Base-by-base conservation (phyloP, 2,329 filamentous ascomycete species). In the Scolecobasidium constrictum region DNA sequence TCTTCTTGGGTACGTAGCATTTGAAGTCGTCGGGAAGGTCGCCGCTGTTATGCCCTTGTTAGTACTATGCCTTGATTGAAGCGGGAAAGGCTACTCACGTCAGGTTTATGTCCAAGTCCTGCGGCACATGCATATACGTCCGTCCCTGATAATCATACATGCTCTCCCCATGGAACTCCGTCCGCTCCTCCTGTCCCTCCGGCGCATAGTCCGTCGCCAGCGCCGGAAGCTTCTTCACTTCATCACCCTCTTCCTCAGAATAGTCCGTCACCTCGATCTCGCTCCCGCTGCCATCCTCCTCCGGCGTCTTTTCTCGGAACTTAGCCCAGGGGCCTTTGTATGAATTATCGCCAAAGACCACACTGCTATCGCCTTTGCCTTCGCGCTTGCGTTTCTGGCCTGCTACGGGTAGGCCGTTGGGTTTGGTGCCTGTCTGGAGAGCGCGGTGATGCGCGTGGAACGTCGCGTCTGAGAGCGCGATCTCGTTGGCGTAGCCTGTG, bases 71-170 rank as follows among this genome's bases (percentile, higher is more conserved):
- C n/a, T n/a, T n/a, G n/a, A n/a, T n/a, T n/a, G n/a, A n/a, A n/a
- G n/a, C n/a, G n/a, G n/a, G n/a, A n/a, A n/a, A 3, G 35, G 12
- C 36, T 47, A 52, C 52, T 39, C 53, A 57, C 54, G 54, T 45
- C 42, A 47, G 28, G 58, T 94, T 84, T 58, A 94, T 70, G 56
- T 86, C 85, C 63, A 94, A 67, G 59, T 94, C 88, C 60, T 86
- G 87, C 3, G 92, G 92, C 36, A 96, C 73, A 63, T 98, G 92
- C 90, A 98, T 95, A 60, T 94, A 98, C 23, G 90, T 94, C 50
- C 92, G 74, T 38, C 92, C 92, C 60, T 93, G 84, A 66, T 98
- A 98, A 61, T 98, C 92, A 68, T 80, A 82, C 63, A 92, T 71
- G 56, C 84, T 72, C 33, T 74, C 73, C 48, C 88, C 92, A 56